These are phyloP conservation scores for Rhinocladiella similis DNA, from an alignment of 2,329 filamentous ascomycete species.

Conservation along the genomic window DNA sequence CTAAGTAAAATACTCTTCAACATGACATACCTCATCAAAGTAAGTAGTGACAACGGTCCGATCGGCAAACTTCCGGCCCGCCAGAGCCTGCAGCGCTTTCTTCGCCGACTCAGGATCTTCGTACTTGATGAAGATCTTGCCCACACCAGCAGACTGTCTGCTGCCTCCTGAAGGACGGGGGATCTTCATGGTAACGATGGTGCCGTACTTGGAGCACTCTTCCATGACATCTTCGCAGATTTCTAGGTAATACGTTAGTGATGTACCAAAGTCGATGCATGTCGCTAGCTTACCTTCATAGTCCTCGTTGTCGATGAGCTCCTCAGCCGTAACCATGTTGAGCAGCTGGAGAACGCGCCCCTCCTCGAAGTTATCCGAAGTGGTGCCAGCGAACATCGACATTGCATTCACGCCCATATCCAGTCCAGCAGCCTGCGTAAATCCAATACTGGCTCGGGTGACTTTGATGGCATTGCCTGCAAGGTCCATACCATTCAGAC, in stretches of 20 bases:
- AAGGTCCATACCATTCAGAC: conserved; percentile 89
- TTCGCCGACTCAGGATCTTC: conserved; percentile 74
- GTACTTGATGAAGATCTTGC: conserved; percentile 98
- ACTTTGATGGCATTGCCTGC: conserved; percentile 85
- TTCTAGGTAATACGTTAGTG: conserved; percentile 59
- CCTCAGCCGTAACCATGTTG: conserved; percentile 98
- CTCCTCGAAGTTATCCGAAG: conserved; percentile 73
- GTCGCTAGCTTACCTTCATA: conserved; percentile 73
- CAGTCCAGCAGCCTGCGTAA: conserved; percentile 85
- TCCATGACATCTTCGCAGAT: conserved; percentile 93
- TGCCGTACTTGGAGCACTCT: conserved; percentile 89
- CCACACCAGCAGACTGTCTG: conserved; percentile 82
- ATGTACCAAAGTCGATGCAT: background rate
- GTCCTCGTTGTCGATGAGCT: conserved; percentile 89
- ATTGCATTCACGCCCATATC: conserved; percentile 98
- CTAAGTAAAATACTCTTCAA: background rate
- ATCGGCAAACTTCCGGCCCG: conserved; percentile 93
- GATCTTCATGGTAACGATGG: conserved; percentile 84
- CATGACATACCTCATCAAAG: conserved; percentile 74
- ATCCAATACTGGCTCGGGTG: conserved; percentile 83
- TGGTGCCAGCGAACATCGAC: conserved; percentile 93
- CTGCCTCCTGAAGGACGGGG: conserved; percentile 81
- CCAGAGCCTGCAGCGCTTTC: conserved; percentile 83
- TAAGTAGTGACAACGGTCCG: conserved; percentile 95
- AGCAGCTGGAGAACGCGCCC: conserved; percentile 86